Evolutionary conservation across 176 grass and related monocot genomes (phyloP), one percentile per base, ranked within the genome.

Genomic region (Oryza brachyantha): DNA sequence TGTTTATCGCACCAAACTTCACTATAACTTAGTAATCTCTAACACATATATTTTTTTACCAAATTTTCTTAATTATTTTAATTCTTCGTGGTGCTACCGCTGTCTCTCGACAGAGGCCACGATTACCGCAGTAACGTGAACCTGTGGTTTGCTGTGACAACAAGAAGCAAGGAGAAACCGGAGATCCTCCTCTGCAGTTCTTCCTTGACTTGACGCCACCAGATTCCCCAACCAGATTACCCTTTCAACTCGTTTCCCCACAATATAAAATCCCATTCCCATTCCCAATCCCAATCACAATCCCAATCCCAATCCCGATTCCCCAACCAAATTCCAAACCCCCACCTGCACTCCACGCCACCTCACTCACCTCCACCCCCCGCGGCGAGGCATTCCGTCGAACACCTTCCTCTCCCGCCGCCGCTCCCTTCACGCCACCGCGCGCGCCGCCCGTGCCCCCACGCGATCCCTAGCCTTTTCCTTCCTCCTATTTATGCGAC

Each of bases 381-480:
- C n/a, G n/a, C 75, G 7, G 21, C 64, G 5, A 38, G 74, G 70
- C 84, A 60, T 80, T 65, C 32, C 73, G 66, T 70, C 72, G 25
- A 41, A 64, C 57, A 63, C 71, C 69, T 35, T 0, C 17, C 3
- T 32, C 31, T 4, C 4, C 31, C 31, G 4, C 9, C 62, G 11
- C 60, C 25, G 54, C 61, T 29, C 64, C 84, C 32, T 25, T 45
- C 8, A 37, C 50, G 61, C 26, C 74, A 67, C 64, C 48, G 50
- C 75, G 61, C 0, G 11, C 42, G 41, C 69, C 42, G 59, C 35
- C 61, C 32, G 6, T 41, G 26, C 5, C 28, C 79, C 45, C 78
- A 87, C 78, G 85, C 79, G 48, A 83, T 24, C 58, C 36, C 79
- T 55, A 72, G n/a, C n/a, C n/a, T n/a, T n/a, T n/a, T n/a, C n/a